Percentiles rank a stretch among this genome's conserved stretches.
phyloP scores from a whole-genome alignment of 345 rosid genomes.

The Euphorbia lathyris region DNA sequence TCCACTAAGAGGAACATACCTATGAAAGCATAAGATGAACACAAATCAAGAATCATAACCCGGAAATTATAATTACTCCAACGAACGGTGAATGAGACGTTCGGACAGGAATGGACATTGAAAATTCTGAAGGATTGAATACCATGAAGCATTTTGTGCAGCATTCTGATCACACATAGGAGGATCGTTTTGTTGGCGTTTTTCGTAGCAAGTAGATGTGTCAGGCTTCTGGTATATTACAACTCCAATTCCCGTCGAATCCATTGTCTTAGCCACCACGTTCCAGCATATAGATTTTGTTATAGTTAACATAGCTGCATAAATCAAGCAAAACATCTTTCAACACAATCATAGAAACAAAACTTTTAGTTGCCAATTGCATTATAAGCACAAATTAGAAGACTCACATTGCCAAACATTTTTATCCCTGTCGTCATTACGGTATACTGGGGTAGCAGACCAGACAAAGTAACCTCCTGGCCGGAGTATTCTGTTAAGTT shows the following conservation, averaged over 20 bases:
- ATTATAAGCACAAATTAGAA: background rate
- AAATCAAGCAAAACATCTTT: conserved; percentile 4
- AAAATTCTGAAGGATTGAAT: background rate
- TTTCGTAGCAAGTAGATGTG: conserved; percentile 61
- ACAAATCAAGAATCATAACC: background rate
- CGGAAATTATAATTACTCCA: too few relatives aligned
- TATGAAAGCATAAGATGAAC: conserved; percentile 14
- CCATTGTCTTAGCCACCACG: conserved; percentile 54
- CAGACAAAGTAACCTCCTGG: conserved; percentile 94
- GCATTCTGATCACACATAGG: conserved; percentile 59
- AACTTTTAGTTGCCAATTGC: background rate
- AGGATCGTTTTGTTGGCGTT: conserved; percentile 47
- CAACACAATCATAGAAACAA: conserved; percentile 10
- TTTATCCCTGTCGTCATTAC: conserved; percentile 56
- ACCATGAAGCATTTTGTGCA: conserved; percentile 54
- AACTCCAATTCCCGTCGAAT: conserved; percentile 68
- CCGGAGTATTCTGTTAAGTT: conserved; percentile 86
- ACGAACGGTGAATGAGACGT: too few relatives aligned
- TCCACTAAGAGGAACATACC: conserved; percentile 66
- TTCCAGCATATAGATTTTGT: conserved; percentile 87
- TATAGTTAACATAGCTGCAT: conserved; percentile 72
- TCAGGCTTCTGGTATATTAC: conserved; percentile 81
- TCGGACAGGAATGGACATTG: too few relatives aligned
- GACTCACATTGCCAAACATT: conserved; percentile 53
- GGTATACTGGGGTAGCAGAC: conserved; percentile 96